These are phyloP conservation scores for Blastobotrys apis DNA, from an alignment of 1,139 yeast genomes.

Conservation along the genomic window DNA sequence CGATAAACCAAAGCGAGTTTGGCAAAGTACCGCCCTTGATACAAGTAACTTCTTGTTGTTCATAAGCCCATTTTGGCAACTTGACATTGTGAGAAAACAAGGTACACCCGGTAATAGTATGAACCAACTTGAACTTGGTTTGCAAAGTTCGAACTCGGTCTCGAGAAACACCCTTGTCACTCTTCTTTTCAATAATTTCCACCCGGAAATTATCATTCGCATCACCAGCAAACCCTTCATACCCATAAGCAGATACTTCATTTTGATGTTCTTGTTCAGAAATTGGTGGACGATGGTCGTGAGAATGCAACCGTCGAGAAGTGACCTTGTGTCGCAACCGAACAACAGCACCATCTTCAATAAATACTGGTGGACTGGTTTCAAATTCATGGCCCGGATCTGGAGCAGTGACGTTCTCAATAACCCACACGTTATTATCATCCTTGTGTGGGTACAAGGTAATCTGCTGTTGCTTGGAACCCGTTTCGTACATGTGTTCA, in stretches of 20 bases:
- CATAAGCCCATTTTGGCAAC: slow-evolving; percentile 94
- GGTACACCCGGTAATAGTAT: slow-evolving; percentile 85
- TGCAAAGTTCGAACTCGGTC: slow-evolving; percentile 69
- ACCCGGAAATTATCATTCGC: slow-evolving; percentile 92
- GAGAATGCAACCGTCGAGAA: slow-evolving; percentile 85
- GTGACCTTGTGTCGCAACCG: slow-evolving; percentile 70
- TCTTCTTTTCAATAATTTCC: slow-evolving; percentile 65
- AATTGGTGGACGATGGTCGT: slow-evolving; percentile 92
- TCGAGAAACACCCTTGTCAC: slow-evolving; percentile 57
- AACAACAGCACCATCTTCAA: slow-evolving; percentile 73
- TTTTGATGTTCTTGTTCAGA: slow-evolving; percentile 93
- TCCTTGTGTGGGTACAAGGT: slow-evolving; percentile 93
- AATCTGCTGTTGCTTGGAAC: slow-evolving; percentile 88
- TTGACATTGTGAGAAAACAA: slow-evolving; percentile 81
- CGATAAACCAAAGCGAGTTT: slow-evolving; percentile 84
- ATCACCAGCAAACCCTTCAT: slow-evolving; percentile 86
- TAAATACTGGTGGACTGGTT: slow-evolving; percentile 44
- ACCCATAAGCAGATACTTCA: slow-evolving; percentile 91
- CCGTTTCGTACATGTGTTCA: slow-evolving; percentile 75
- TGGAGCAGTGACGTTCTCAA: slow-evolving; percentile 26
- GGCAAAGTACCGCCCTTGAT: slow-evolving; percentile 75
- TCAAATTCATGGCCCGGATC: slow-evolving; percentile 30
- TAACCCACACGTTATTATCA: slow-evolving; percentile 75
- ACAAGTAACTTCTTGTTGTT: slow-evolving; percentile 94
- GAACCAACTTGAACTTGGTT: slow-evolving; percentile 80